phyloP scores from a whole-genome alignment of 129 eudicot genomes.

The Chrysanthemum makinoi region DNA sequence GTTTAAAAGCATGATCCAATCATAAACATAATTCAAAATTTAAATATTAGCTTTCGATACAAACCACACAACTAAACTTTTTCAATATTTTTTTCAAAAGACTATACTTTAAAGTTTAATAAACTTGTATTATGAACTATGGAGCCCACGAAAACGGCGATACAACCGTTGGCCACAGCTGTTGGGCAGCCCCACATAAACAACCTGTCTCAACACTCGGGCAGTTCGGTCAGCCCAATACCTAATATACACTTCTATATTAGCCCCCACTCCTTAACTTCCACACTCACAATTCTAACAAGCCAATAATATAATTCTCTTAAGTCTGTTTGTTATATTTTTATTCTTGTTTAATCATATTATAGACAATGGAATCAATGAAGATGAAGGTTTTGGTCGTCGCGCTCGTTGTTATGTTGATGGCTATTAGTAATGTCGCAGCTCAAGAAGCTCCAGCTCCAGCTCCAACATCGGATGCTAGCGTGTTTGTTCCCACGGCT shows the following conservation, averaged over 20 bases:
- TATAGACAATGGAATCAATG: conserved; percentile 38
- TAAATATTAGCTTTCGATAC: too few species aligned
- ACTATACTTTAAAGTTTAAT: background rate
- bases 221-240: conserved; percentile 34
- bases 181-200: conserved; percentile 22
- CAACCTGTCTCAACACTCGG: conserved; percentile 38
- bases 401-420: conserved; percentile 28
- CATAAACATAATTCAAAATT: too few species aligned
- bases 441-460: conserved; percentile 53
- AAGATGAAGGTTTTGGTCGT: conserved; percentile 37
- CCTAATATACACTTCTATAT: conserved; percentile 12
- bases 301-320: background rate
- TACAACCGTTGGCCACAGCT: conserved; percentile 46
- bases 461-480: conserved; percentile 30
- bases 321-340: background rate
- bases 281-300: background rate
- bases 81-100: background rate
- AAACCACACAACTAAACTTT: too few species aligned
- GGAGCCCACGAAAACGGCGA: conserved; percentile 28
- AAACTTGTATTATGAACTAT: background rate
- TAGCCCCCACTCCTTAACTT: conserved; percentile 7
- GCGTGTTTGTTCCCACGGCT: conserved; percentile 32
- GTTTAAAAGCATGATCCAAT: too few species aligned
- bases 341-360: background rate
- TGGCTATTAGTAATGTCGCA: conserved; percentile 29